Evolutionary conservation across 176 grass and related monocot genomes (phyloP).

Genomic region (Rhynchospora tenuis): DNA sequence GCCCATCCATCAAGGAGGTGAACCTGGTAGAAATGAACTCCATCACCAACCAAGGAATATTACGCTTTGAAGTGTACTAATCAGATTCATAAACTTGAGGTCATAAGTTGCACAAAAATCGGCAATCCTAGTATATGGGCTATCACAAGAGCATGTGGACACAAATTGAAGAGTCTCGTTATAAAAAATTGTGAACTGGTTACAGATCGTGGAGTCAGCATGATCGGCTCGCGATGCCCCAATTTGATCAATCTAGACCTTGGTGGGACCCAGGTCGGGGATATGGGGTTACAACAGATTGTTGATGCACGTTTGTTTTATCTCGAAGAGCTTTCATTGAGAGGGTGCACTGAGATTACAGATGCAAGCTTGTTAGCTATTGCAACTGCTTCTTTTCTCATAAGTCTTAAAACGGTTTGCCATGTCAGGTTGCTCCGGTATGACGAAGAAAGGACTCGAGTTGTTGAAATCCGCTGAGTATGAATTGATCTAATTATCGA

Average conservation of each 20-base stretch:
- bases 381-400: neutral
- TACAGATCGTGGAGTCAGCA: neutral
- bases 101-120: neutral
- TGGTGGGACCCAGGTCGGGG: neutral
- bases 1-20: neutral
- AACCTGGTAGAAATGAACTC: neutral
- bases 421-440: neutral
- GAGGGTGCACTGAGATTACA: neutral
- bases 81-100: neutral
- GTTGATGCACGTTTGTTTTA: neutral
- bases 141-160: constrained; percentile 12
- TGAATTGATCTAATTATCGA: neutral
- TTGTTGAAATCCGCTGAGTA: neutral
- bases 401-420: neutral
- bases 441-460: neutral
- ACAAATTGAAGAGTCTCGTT: neutral
- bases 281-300: neutral
- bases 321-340: neutral
- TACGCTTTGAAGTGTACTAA: neutral
- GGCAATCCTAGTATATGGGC: constrained; percentile 11
- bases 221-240: neutral
- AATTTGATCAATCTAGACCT: neutral
- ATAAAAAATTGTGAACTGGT: neutral
- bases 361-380: neutral
- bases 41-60: neutral